phyloP scores from a whole-genome alignment of 192 early-diverging fungal genomes.

The Entophlyctis luteolus region DNA sequence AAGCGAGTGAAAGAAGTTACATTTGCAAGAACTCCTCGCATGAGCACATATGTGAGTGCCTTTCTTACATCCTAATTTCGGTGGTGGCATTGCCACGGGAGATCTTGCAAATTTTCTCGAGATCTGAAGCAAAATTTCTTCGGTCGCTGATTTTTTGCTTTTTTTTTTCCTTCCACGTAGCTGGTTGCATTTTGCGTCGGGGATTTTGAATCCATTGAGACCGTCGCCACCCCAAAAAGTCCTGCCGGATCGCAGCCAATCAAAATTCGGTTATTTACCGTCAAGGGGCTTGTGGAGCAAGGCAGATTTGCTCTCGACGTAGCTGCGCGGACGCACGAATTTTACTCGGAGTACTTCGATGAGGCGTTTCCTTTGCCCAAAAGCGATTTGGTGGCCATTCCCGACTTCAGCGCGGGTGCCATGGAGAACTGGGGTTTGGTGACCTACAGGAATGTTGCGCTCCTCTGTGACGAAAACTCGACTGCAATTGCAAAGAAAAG shows the following conservation, averaged over 20 bases:
- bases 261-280: conserved; percentile 79
- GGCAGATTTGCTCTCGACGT: conserved; percentile 81
- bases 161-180: conserved; percentile 62
- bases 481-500: conserved; percentile 71
- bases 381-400: conserved; percentile 77
- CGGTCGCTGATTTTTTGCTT: conserved; percentile 54
- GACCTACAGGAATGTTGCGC: conserved; percentile 80
- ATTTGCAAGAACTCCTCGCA: conserved; percentile 86
- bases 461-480: conserved; percentile 82
- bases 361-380: conserved; percentile 83
- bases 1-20: conserved; percentile 70
- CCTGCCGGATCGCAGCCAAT: conserved; percentile 67
- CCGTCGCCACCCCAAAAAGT: conserved; percentile 56
- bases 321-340: conserved; percentile 71
- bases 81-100: conserved; percentile 53
- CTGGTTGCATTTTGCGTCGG: conserved; percentile 89
- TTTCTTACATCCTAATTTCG: neutral
- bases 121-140: conserved; percentile 41
- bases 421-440: conserved; percentile 78
- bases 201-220: conserved; percentile 88
- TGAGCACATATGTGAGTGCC: conserved; percentile 81
- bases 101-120: conserved; percentile 12
- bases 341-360: conserved; percentile 80
- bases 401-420: conserved; percentile 70
- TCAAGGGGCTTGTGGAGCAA: conserved; percentile 72